Evolutionary conservation across 192 early-diverging fungal species (phyloP).

Genomic region (Coemansia guatemalensis): DNA sequence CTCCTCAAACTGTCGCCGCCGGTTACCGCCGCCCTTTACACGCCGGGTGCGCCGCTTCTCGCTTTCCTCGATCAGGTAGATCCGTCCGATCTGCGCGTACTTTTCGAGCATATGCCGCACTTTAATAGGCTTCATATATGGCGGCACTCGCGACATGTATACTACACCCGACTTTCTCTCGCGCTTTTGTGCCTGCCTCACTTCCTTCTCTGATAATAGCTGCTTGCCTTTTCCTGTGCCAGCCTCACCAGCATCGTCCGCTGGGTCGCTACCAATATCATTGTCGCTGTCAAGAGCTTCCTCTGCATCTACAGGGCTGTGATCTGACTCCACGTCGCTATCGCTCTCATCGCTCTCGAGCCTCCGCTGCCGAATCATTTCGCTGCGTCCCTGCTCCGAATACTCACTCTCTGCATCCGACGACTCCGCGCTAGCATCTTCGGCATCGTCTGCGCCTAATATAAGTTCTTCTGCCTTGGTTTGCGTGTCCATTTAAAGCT

Average conservation of each 20-base stretch:
- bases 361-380: constrained; percentile 3
- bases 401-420: neutral
- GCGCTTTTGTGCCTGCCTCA: constrained; percentile 57
- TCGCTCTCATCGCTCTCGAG: neutral
- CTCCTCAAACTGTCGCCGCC: constrained; percentile 82
- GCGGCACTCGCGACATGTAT: constrained; percentile 90
- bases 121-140: constrained; percentile 87
- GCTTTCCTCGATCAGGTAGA: constrained; percentile 89
- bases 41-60: constrained; percentile 66
- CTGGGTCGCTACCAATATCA: constrained; percentile 5
- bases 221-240: constrained; percentile 5
- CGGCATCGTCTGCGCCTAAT: neutral
- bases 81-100: constrained; percentile 76
- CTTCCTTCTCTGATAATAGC: constrained; percentile 39
- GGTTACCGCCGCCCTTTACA: constrained; percentile 85
- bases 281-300: constrained; percentile 9
- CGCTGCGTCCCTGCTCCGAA: constrained; percentile 15
- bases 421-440: neutral
- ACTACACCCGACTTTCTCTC: constrained; percentile 74
- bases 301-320: constrained; percentile 5
- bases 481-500: neutral
- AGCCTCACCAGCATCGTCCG: constrained; percentile 3
- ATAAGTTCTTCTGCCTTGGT: neutral
- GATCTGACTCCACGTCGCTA: constrained; percentile 7
- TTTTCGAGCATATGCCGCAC: constrained; percentile 72